Evolutionary conservation across 495 filamentous ascomycete species (phyloP).

Genomic region (Aspergillus leporis): DNA sequence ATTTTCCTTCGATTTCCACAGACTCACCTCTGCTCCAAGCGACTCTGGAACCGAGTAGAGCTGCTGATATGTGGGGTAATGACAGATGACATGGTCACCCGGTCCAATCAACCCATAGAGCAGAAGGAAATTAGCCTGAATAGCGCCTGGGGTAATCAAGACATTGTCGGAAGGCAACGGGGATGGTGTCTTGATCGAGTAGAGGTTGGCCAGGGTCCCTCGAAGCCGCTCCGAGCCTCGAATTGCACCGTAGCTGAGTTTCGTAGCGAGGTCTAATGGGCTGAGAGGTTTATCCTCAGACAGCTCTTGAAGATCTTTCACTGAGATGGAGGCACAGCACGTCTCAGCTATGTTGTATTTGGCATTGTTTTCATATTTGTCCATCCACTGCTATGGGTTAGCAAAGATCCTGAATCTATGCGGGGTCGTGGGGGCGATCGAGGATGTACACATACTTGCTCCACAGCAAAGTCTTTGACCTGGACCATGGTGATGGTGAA

Average conservation of each 20-base stretch:
- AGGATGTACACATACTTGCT: constrained; percentile 57
- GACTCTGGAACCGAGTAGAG: constrained; percentile 75
- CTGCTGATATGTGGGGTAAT: constrained; percentile 89
- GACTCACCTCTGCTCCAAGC: constrained; percentile 76
- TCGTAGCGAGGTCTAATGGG: constrained; percentile 44
- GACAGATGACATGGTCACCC: constrained; percentile 86
- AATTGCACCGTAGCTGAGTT: constrained; percentile 71
- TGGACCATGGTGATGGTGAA: constrained; percentile 57
- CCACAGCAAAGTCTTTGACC: constrained; percentile 72
- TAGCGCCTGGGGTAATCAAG: constrained; percentile 78
- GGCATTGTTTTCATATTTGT: constrained; percentile 71
- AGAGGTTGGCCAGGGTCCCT: constrained; percentile 63
- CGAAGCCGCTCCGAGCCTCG: constrained; percentile 66
- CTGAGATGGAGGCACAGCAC: constrained; percentile 77
- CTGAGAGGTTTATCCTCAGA: constrained; percentile 53
- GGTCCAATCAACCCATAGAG: constrained; percentile 75
- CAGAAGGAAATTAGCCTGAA: constrained; percentile 77
- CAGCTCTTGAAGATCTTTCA: constrained; percentile 65
- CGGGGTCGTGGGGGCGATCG: not conserved
- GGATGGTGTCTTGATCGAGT: constrained; percentile 54
- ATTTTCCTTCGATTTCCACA: constrained; percentile 71
- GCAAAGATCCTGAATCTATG: constrained; percentile 15
- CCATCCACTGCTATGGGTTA: constrained; percentile 71
- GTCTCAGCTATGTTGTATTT: constrained; percentile 87
- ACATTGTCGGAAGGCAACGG: constrained; percentile 64